Base-by-base conservation (phyloP, 345 rosid species). In the Rhodamnia rubescens region DNA sequence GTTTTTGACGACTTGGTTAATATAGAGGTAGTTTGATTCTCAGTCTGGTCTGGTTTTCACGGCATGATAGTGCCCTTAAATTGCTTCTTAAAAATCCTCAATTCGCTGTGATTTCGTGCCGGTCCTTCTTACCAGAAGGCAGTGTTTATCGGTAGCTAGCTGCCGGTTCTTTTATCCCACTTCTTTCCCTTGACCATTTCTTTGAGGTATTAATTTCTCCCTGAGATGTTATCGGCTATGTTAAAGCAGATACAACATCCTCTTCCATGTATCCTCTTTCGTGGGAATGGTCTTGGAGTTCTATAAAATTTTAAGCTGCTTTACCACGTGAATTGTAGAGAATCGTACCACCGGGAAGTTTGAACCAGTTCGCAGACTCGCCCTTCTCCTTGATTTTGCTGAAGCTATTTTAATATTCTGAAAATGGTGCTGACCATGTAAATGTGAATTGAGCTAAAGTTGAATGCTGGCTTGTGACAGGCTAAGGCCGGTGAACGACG, bases 151-250 rank as follows among this genome's bases (percentile, higher is more conserved):
- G 87, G 81, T 92, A 81, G 83, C 89, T 26, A n/a, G n/a, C n/a
- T n/a, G 95, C 95, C 3, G 96, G 95, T 32, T 92, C 94, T 47
- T 27, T 85, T 94, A 21, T 94, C 96, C 53, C 87, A n/a, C n/a
- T n/a, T n/a, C n/a, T n/a, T n/a, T n/a, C n/a, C n/a, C 88, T 94
- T 11, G 95, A 94, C 84, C 96, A 94, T 82, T 88, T 94, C 84
- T 93, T 94, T 80, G 96, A 94, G 95, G 95, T 94, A 84, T 81
- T 64, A 32, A 16, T 64, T 64, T 29, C 21, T 0, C 22, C 44
- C 44, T 8, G 12, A 40, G 44, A 22, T 32, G 44, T 64, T 8
- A 20, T 32, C 6, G 12, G 16, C 11, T 8, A 32, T 64, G 44
- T n/a, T n/a, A n/a, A n/a, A n/a, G n/a, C n/a, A n/a, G n/a, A n/a